Conservation (phyloP, 805 yeast species). For the Wickerhamomyces queroliae region DNA sequence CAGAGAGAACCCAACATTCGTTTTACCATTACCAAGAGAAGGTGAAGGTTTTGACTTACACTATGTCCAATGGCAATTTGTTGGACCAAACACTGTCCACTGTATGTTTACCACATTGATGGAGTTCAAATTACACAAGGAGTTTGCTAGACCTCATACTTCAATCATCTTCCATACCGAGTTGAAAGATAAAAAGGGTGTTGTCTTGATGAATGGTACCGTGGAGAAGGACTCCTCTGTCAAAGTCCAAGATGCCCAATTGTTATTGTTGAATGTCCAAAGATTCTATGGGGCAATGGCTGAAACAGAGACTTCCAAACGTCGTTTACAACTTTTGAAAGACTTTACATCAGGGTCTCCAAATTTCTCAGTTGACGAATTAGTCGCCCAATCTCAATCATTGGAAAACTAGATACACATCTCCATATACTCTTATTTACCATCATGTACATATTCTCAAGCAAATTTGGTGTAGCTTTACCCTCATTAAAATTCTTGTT, state of each 20-base stretch:
- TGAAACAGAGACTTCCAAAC: slow-evolving; percentile 34
- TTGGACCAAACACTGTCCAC: slow-evolving; percentile 78
- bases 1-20: slow-evolving; percentile 70
- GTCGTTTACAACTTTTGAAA: slow-evolving; percentile 51
- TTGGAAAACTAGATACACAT: slow-evolving; percentile 38
- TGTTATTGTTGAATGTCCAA: slow-evolving; percentile 70
- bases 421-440: neutral
- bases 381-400: slow-evolving; percentile 70
- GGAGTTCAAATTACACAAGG: slow-evolving; percentile 85
- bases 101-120: slow-evolving; percentile 88
- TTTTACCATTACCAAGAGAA: slow-evolving; percentile 81
- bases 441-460: neutral
- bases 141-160: slow-evolving; percentile 93
- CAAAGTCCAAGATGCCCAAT: slow-evolving; percentile 69
- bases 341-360: slow-evolving; percentile 67
- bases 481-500: neutral
- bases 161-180: slow-evolving; percentile 86
- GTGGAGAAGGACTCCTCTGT: slow-evolving; percentile 69
- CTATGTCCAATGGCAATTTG: slow-evolving; percentile 90
- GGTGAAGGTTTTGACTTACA: slow-evolving; percentile 67
- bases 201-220: slow-evolving; percentile 82
- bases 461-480: neutral
- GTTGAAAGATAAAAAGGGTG: slow-evolving; percentile 46
- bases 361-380: slow-evolving; percentile 58
- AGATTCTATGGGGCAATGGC: slow-evolving; percentile 73